phyloP scores from a whole-genome alignment of 1,284 basidiomycete genomes.

The Malassezia brasiliensis region DNA sequence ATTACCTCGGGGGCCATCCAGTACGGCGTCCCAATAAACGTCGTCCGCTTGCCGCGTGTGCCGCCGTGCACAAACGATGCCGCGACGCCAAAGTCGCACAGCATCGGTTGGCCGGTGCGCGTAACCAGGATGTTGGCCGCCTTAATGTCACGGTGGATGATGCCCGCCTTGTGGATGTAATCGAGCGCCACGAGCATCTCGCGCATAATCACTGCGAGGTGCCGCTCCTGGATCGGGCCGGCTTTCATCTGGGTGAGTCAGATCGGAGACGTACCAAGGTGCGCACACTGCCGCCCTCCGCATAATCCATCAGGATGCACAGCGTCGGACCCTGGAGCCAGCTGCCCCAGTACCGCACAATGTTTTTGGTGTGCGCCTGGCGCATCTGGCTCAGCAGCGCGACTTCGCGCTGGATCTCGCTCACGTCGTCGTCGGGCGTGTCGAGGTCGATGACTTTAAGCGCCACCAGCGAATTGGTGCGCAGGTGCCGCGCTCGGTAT shows the following conservation, averaged over 20 bases:
- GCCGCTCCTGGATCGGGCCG: conserved; percentile 72
- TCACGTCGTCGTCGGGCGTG: conserved; percentile 80
- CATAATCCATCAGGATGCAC: conserved; percentile 99
- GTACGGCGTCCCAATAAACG: conserved; percentile 51
- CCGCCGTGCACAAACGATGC: conserved; percentile 18
- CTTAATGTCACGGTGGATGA: conserved; percentile 57
- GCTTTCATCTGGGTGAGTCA: conserved; percentile 54
- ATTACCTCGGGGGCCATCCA: conserved; percentile 49
- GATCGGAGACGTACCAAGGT: conserved; percentile 53
- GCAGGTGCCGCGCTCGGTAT: conserved; percentile 57
- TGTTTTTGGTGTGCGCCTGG: conserved; percentile 65
- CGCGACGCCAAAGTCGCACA: conserved; percentile 30
- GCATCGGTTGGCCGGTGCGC: conserved; percentile 56
- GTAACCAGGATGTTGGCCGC: conserved; percentile 54
- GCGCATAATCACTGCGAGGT: conserved; percentile 74
- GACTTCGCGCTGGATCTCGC: conserved; percentile 91
- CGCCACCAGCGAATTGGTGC: conserved; percentile 75
- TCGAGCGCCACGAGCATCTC: conserved; percentile 76
- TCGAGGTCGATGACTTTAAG: conserved; percentile 98
- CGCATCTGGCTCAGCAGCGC: conserved; percentile 79
- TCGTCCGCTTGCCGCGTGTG: conserved; percentile 20
- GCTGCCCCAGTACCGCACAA: conserved; percentile 92
- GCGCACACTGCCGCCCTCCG: conserved; percentile 85
- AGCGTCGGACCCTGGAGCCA: conserved; percentile 86
- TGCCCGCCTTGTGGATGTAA: conserved; percentile 44